Conservation (phyloP, 345 rosid species). For the Passiflora organensis region DNA sequence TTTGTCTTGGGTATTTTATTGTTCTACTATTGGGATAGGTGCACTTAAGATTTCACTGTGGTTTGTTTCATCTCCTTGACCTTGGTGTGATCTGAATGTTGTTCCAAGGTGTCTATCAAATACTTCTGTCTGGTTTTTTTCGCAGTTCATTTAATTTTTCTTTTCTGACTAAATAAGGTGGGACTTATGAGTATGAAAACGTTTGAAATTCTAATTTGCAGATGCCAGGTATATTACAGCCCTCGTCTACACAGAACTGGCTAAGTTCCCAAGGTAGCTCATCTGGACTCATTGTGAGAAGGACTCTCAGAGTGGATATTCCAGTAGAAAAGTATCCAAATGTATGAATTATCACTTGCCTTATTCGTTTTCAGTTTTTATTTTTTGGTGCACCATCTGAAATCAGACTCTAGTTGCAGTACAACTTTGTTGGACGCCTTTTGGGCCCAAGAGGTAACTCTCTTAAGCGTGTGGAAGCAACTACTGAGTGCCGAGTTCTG, state of each 20-base stretch:
- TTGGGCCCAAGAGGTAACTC: slow-evolving; percentile 99
- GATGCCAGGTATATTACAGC: slow-evolving; percentile 57
- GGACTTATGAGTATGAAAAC: slow-evolving; percentile 17
- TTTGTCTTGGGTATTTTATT: slow-evolving; percentile 4
- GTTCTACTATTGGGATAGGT: slow-evolving; percentile 8
- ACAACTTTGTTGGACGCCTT: slow-evolving; percentile 96
- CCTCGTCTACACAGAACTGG: slow-evolving; percentile 74
- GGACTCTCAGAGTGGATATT: slow-evolving; percentile 86
- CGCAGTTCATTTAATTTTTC: background rate
- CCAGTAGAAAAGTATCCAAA: slow-evolving; percentile 80
- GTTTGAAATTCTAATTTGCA: slow-evolving; percentile 37
- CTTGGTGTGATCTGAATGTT: background rate
- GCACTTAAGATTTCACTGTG: background rate
- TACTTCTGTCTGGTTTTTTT: background rate
- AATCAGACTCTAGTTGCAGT: slow-evolving; percentile 43
- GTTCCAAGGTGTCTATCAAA: background rate
- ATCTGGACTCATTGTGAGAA: slow-evolving; percentile 83
- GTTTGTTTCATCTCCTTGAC: background rate
- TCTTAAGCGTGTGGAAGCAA: slow-evolving; percentile 94
- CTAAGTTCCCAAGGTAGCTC: slow-evolving; percentile 65
- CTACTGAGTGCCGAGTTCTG: slow-evolving; percentile 83
- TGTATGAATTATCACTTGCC: slow-evolving; percentile 37
- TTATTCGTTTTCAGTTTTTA: background rate
- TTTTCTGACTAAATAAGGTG: slow-evolving; percentile 3
- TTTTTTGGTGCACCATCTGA: slow-evolving; percentile 14